Conservation (phyloP, 768 basidiomycete genomes). For the Leccinum rimulosum region DNA sequence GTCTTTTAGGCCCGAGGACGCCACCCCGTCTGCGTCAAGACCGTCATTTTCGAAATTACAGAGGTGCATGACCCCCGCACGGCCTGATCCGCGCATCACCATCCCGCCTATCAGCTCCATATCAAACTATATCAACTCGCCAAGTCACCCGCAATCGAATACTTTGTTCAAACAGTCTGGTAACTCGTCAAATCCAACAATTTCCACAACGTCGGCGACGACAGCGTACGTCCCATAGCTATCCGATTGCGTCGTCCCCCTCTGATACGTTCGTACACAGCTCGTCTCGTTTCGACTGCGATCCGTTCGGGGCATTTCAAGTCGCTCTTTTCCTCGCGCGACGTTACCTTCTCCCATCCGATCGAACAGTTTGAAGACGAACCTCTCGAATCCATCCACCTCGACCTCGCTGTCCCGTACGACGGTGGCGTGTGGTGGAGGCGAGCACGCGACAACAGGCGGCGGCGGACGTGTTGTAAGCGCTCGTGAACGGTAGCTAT, state of each 20-base stretch:
- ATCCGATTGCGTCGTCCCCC: neutral
- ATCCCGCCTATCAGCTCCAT: constrained; percentile 52
- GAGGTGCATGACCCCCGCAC: constrained; percentile 52
- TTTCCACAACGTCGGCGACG: constrained; percentile 66
- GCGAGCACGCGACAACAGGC: constrained; percentile 86
- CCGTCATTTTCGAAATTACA: constrained; percentile 84
- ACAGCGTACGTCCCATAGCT: constrained; percentile 52
- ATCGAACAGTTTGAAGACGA: constrained; percentile 97
- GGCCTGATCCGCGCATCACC: neutral
- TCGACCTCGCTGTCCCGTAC: constrained; percentile 73
- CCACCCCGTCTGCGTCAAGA: constrained; percentile 84
- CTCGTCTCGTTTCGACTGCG: constrained; percentile 88
- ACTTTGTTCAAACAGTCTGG: constrained; percentile 93
- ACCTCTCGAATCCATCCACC: constrained; percentile 89
- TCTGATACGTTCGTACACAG: constrained; percentile 31
- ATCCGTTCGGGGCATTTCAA: constrained; percentile 87
- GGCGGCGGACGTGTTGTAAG: constrained; percentile 93
- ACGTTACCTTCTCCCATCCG: constrained; percentile 73
- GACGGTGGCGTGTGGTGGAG: constrained; percentile 44
- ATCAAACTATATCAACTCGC: constrained; percentile 77
- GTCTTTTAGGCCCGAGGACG: constrained; percentile 65
- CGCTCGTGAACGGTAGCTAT: constrained; percentile 76
- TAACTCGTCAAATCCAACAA: constrained; percentile 67
- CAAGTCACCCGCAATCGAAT: constrained; percentile 58
- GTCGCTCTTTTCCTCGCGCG: constrained; percentile 73